Base-by-base conservation (phyloP, 768 basidiomycete species). In the Tulasnella sp. region DNA sequence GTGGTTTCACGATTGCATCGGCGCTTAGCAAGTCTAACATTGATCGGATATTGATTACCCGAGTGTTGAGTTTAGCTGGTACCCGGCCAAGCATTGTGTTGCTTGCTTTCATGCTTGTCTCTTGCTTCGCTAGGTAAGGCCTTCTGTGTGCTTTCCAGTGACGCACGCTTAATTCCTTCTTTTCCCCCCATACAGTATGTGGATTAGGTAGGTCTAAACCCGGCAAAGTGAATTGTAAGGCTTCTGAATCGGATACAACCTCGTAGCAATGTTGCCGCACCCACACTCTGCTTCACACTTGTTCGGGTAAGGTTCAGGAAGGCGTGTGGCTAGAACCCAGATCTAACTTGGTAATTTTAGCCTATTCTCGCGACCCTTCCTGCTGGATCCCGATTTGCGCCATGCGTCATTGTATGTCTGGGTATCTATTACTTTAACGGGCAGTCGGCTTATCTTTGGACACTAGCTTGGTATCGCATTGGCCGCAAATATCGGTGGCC, bases 401-500 rank as follows among this genome's bases (percentile, higher is more conserved):
- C 95, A 72, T 94, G 93, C 82, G 87, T 99, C 75, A 95, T 99
- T 80, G 95, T 96, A 82, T 86, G 94, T 85, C 35, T 42, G 23
- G 29, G 77, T 40, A 42, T 35, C 20, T 32, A 71, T 70, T 57
- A 6, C 26, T 23, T 61, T 46, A 71, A 69, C 29, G 67, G 42
- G 20, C 26, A n/a, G 23, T 55, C 7, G 20, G 37, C 23, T 75
- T 23, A 55, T 20, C 42, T 5, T 37, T 20, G 76, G 10, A 26
- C n/a, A 13, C 37, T 79, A 98, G 95, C 89, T 99, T 75, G 96
- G 93, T 10, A 99, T 99, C 80, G 97, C 98, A 0, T 88, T 99
- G n/a, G 96, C 97, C 0, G 95, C 96, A 26, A 99, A 99, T 83
- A 96, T 99, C 79, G 98, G 98, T 16, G 98, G 98, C 0, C 96